Percentiles rank a stretch among this genome's conserved stretches.
Conservation (phyloP, 106 monocot genomes). For the Allium cepa region DNA sequence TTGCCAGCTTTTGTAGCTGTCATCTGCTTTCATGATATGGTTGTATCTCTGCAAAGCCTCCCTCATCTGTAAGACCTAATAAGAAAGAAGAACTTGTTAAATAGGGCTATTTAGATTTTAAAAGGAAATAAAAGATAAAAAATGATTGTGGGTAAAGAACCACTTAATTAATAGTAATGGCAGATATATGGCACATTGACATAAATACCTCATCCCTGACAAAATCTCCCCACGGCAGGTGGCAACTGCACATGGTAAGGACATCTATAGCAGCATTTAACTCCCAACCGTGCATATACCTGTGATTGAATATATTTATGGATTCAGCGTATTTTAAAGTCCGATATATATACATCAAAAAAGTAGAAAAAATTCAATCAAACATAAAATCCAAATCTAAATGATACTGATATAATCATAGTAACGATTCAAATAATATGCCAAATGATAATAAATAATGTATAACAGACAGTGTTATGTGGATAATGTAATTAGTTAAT, state of each 20-base stretch:
- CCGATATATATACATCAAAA: too few species aligned
- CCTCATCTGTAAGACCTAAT: slow-evolving; percentile 55
- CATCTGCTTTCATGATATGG: slow-evolving; percentile 70
- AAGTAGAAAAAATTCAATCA: too few species aligned
- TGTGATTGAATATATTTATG: slow-evolving; percentile 15
- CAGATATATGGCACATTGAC: background rate
- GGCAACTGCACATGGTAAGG: slow-evolving; percentile 87
- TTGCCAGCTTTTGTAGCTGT: slow-evolving; percentile 73
- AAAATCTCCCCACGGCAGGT: slow-evolving; percentile 53
- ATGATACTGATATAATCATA: too few species aligned
- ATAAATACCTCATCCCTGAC: slow-evolving; percentile 51
- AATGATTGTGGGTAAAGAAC: too few species aligned
- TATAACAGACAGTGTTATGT: too few species aligned
- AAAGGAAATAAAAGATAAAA: background rate
- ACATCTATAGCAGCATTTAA: slow-evolving; percentile 80
- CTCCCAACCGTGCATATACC: slow-evolving; percentile 75
- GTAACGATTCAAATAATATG: too few species aligned
- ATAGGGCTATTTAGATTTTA: too few species aligned
- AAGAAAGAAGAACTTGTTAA: background rate
- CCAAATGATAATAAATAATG: too few species aligned
- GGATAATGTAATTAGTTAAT: too few species aligned
- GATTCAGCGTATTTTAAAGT: too few species aligned
- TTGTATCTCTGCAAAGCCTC: slow-evolving; percentile 71
- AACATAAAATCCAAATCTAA: too few species aligned
- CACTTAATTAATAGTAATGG: too few species aligned